Conservation (phyloP, 306 rosid genomes). For the Cicer pinnatifidum region DNA sequence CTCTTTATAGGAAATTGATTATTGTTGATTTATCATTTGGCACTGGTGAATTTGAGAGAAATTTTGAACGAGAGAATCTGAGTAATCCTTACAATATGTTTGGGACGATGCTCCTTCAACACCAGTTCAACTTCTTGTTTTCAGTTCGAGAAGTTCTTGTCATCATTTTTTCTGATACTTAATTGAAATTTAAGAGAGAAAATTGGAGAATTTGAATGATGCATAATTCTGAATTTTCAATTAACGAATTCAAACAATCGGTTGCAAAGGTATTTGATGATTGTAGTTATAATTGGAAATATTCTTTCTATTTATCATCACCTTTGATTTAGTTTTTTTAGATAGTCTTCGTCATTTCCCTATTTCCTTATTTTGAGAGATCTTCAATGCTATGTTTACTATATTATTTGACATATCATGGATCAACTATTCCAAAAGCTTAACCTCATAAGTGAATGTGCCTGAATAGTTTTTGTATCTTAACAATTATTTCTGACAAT, state of each 20-base stretch:
- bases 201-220: background rate
- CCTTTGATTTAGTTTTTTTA: background rate
- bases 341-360: background rate
- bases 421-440: background rate
- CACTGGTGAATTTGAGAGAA: background rate
- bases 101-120: background rate
- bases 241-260: background rate
- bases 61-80: background rate
- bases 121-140: background rate
- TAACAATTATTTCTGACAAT: background rate
- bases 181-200: background rate
- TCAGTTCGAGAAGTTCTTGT: background rate
- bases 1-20: conserved; percentile 8
- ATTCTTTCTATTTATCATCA: background rate
- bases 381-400: background rate
- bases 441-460: conserved; percentile 2
- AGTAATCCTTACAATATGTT: background rate
- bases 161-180: background rate
- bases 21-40: conserved; percentile 39
- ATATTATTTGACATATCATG: background rate
- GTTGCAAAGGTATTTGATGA: background rate
- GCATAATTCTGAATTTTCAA: background rate
- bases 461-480: background rate
- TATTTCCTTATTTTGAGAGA: background rate
- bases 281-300: background rate